Base-by-base conservation (phyloP, 1,284 basidiomycete species). In the Boletellus deceptivus region DNA sequence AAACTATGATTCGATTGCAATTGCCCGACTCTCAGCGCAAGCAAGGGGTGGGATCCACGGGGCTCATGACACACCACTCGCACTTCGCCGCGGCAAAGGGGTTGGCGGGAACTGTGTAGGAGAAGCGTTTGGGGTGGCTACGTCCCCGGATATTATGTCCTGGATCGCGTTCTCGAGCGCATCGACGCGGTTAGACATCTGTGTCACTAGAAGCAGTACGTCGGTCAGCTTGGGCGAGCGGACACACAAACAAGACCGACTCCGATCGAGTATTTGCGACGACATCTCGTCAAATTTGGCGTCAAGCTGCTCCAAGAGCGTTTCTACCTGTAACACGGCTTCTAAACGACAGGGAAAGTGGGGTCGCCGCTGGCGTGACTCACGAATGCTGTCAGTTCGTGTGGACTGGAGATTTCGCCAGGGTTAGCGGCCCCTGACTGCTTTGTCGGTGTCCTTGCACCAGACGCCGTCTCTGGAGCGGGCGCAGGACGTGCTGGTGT, bases 241-340 rank as follows among this genome's bases (percentile, higher is more conserved):
- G 25, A 46, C 3, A 35, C 24, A 20, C 39, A 46, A 10, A 16
- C n/a, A 24, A 38, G 27, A 75, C 86, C 57, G 63, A 91, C 89
- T 91, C 57, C 88, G 77, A 50, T 91, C 87, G 45, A 91, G 75
- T 56, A 91, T 87, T 65, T 90, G 86, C 16, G 72, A 73, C 37
- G 89, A 91, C 89, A 91, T 91, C 48, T 89, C 85, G 58, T 91
- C 88, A 62, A 91, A 91, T 57, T 89, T 89, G 38, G 77, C 56
- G 59, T 91, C 89, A 18, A 91, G 74, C 59, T 90, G 84, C 60
- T 88, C 87, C 9, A 91, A 70, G 31, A 91, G 70, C 9, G 79
- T 83, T 70, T 91, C 89, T 14, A 91, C 89, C 89, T 91, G 40
- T 24, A 52, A 54, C 17, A 37, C 29, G 36, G 44, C 40, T 36